phyloP scores from a whole-genome alignment of 352 stramenopile genomes.

The Phytophthora europaea region DNA sequence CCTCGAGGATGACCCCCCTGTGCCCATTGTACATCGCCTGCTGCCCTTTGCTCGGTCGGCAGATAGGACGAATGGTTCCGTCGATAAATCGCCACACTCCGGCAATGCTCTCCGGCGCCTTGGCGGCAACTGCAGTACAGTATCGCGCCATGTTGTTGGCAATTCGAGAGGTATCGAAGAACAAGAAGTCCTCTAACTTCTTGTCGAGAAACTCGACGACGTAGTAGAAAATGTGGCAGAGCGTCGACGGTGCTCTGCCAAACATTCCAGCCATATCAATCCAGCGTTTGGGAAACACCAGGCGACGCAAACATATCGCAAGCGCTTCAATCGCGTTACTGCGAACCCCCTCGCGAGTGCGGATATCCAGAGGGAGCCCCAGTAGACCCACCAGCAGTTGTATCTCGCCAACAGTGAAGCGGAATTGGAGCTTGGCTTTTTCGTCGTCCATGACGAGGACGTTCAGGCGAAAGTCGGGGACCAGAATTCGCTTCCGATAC shows the following conservation, averaged over 20 bases:
- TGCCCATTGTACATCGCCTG: conserved; percentile 16
- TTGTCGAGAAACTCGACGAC: conserved; percentile 14
- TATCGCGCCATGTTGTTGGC: conserved; percentile 16
- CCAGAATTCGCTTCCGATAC: background rate
- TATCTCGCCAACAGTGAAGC: background rate
- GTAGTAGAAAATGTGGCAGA: conserved; percentile 24
- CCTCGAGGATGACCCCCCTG: too few relatives aligned
- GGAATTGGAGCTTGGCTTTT: background rate
- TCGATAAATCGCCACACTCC: conserved; percentile 21
- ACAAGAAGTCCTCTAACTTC: conserved; percentile 14
- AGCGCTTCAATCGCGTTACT: background rate
- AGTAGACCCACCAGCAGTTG: background rate
- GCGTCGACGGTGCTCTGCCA: background rate
- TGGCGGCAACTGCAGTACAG: conserved; percentile 7
- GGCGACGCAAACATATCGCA: background rate
- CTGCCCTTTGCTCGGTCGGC: conserved; percentile 6
- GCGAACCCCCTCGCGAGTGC: background rate
- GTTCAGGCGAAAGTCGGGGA: background rate
- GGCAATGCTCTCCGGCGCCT: background rate
- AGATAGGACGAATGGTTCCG: conserved; percentile 19
- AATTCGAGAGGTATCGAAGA: too few relatives aligned
- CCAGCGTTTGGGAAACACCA: background rate
- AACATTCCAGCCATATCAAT: background rate
- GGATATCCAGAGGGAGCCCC: background rate
- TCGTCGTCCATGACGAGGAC: background rate